Evolutionary conservation across 176 grass and related monocot species (phyloP).

Genomic region (Bonia amplexicaulis): DNA sequence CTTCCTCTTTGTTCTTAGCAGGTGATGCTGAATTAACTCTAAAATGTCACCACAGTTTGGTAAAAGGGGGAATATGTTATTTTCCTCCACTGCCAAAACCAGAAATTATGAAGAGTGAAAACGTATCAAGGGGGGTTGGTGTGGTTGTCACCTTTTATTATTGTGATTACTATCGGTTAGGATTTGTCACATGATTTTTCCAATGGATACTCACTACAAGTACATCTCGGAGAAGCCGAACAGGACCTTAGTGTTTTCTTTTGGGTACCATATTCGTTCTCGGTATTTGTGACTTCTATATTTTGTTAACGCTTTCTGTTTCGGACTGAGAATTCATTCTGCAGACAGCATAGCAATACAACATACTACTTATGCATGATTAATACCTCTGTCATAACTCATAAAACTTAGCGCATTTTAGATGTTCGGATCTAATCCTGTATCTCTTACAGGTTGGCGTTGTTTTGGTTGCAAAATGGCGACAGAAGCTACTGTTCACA

Average conservation of each 20-base stretch:
- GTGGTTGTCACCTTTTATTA: not conserved
- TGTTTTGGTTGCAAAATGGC: slow-evolving; percentile 40
- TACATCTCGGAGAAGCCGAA: not conserved
- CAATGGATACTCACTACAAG: not conserved
- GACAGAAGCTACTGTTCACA: slow-evolving; percentile 28
- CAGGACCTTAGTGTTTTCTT: not conserved
- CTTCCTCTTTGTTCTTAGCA: not conserved
- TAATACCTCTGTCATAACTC: not conserved
- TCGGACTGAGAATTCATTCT: not conserved
- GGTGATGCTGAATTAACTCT: not conserved
- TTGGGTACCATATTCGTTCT: not conserved
- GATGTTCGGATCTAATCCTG: not conserved
- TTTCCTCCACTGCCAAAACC: not conserved
- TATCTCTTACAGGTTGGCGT: slow-evolving; percentile 15
- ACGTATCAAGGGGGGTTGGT: not conserved
- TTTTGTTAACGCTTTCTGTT: not conserved
- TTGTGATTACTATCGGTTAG: not conserved
- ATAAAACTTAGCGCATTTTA: not conserved
- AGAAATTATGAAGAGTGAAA: not conserved
- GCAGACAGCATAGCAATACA: not conserved
- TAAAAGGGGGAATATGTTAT: not conserved
- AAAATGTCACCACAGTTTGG: not conserved
- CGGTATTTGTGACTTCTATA: not conserved
- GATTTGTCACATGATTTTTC: not conserved
- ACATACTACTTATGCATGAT: not conserved